Percentiles rank a stretch among this genome's conserved stretches.
Evolutionary conservation across 345 rosid species (phyloP).

Genomic region (Gossypium mustelinum): DNA sequence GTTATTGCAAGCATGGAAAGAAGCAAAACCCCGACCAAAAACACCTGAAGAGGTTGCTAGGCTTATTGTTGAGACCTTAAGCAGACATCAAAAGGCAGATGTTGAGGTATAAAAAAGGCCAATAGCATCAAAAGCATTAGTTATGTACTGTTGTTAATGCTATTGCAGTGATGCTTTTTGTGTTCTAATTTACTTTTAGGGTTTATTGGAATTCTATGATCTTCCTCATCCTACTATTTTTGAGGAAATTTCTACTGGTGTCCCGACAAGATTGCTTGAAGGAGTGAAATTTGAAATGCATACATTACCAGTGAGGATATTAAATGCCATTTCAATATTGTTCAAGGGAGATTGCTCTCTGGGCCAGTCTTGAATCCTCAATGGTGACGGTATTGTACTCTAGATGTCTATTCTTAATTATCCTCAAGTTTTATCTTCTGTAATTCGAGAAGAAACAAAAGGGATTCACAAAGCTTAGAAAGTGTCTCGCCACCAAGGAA

Average conservation of each 20-base stretch:
- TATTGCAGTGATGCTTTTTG: slow-evolving; percentile 36
- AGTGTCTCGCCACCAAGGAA: too few species aligned
- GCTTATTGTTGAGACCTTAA: slow-evolving; percentile 55
- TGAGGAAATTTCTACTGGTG: slow-evolving; percentile 31
- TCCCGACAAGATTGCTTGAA: slow-evolving; percentile 19
- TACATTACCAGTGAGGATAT: too few species aligned
- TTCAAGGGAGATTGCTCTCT: too few species aligned
- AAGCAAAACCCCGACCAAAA: slow-evolving; percentile 63
- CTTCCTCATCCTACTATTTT: slow-evolving; percentile 53
- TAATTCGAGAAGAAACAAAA: too few species aligned
- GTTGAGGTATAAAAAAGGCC: slow-evolving; percentile 57
- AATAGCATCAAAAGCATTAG: not conserved
- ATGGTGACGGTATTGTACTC: too few species aligned
- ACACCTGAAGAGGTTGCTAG: slow-evolving; percentile 67
- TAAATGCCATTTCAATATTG: too few species aligned
- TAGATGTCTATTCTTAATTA: too few species aligned
- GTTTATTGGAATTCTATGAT: slow-evolving; percentile 69
- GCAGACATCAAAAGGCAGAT: slow-evolving; percentile 65
- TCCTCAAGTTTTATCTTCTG: too few species aligned
- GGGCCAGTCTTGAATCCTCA: too few species aligned
- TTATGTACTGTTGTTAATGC: not conserved
- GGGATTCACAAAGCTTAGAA: too few species aligned
- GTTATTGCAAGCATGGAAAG: slow-evolving; percentile 74
- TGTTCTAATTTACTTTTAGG: not conserved
- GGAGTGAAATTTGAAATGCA: too few species aligned